Percentiles rank a stretch among this genome's conserved stretches.
These are phyloP conservation scores for Beauveria australis DNA, from an alignment of 2,329 filamentous ascomycete genomes.

Conservation along the genomic window DNA sequence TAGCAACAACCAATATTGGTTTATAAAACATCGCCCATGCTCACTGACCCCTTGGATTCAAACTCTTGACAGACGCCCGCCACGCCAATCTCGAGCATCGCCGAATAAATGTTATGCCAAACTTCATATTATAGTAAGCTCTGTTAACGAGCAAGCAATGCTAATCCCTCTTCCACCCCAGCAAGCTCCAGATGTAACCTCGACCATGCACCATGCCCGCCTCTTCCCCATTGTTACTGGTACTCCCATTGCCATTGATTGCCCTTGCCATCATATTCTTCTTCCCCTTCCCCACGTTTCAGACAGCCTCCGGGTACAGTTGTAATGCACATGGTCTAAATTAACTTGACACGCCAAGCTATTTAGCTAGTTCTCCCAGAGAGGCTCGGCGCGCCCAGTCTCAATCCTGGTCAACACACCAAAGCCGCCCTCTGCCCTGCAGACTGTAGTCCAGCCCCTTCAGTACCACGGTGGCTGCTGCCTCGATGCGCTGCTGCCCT, in stretches of 20 bases:
- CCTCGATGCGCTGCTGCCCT: constrained; percentile 3
- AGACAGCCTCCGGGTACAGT: background rate
- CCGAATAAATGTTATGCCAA: too few relatives aligned
- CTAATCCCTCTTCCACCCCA: too few relatives aligned
- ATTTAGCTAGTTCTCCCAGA: too few relatives aligned
- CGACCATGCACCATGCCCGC: background rate
- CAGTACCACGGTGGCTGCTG: background rate
- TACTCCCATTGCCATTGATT: background rate
- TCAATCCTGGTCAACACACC: background rate
- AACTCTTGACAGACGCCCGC: too few relatives aligned
- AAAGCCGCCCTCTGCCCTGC: background rate
- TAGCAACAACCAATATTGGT: background rate
- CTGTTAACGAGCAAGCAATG: background rate
- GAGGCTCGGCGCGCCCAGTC: background rate
- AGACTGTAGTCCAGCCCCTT: background rate
- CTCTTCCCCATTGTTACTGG: background rate
- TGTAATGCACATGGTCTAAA: background rate
- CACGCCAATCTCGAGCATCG: background rate
- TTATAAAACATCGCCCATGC: background rate
- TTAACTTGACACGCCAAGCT: background rate
- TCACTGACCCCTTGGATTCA: too few relatives aligned
- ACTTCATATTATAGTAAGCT: background rate
- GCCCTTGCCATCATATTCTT: background rate
- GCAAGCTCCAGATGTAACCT: background rate
- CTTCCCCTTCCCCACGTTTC: background rate